Base-by-base conservation (phyloP, 305 asterid species). In the Petunia hybrid region DNA sequence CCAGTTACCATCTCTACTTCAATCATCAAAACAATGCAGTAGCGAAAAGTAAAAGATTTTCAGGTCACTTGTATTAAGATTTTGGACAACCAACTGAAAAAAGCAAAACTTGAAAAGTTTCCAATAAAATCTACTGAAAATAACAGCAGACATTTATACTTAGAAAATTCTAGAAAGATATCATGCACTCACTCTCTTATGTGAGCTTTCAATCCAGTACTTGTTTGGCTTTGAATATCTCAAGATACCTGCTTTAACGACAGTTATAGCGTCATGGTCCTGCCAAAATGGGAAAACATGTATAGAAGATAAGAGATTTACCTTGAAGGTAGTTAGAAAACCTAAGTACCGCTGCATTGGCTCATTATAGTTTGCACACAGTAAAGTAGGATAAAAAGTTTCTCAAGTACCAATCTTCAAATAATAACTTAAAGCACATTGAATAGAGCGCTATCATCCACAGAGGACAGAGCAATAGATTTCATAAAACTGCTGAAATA, bases 141-240 rank as follows among this genome's bases (percentile, higher is more conserved):
- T 35, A 38, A 51, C 31, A 12, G 40, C 43, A 69, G 53, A 16
- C 48, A 68, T 61, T 36, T 57, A 48, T 59, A 65, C 35, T 38
- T 10, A 3, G 43, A 74, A 76, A 55, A 83, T 81, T 55, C 68
- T 71, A 71, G 63, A 73, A 73, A 51, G 64, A n/a, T 16, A 82
- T 82, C 77, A 46, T 62, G 31, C 43, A 84, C 98, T 88, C 86
- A 95, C 99, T 86, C 98, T 92, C 85, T 93, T 96, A 46, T 91
- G 93, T 73, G 97, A 94, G 90, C 94, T 93, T 85, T 96, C 99
- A 84, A 96, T 90, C 98, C 99, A 94, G 78, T 93, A 96, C 84
- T 96, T 94, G 84, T 92, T 92, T 76, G 98, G 99, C 84, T 91
- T 92, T 55, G 94, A 78, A 87, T 90, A 92, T 82, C 94, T 96